Conservation (phyloP, 495 filamentous ascomycete species). For the Lichina pygmaea region DNA sequence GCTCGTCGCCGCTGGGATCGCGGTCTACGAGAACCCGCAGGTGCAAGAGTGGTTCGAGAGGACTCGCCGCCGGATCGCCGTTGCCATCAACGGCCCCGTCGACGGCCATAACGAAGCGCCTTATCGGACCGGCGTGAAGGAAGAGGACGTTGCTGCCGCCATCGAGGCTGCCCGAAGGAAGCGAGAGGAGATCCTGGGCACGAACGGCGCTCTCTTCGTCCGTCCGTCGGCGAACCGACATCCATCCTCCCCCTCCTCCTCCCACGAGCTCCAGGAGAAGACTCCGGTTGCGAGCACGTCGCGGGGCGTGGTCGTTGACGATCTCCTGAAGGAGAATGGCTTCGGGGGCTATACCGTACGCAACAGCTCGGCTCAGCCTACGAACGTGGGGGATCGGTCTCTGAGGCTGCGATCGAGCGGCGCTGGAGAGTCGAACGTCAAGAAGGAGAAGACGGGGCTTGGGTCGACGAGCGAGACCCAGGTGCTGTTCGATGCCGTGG, state of each 20-base stretch:
- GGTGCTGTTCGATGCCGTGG: not conserved
- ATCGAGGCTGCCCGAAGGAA: conserved; percentile 41
- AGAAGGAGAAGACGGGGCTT: conserved; percentile 15
- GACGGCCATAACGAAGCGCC: conserved; percentile 33
- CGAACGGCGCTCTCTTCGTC: conserved; percentile 19
- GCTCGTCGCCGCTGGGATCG: conserved; percentile 55
- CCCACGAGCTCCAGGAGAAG: no score
- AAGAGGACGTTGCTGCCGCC: conserved; percentile 32
- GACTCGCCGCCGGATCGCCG: conserved; percentile 49
- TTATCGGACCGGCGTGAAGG: conserved; percentile 19
- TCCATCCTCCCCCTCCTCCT: no score
- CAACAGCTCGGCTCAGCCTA: conserved; percentile 18
- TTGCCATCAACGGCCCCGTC: conserved; percentile 50
- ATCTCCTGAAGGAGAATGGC: conserved; percentile 19
- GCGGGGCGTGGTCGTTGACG: conserved; percentile 20
- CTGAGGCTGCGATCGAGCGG: conserved; percentile 20
- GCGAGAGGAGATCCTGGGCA: conserved; percentile 48
- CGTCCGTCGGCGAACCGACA: conserved; percentile 3
- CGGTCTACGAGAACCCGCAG: conserved; percentile 64
- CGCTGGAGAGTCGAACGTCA: conserved; percentile 16
- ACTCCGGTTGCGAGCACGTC: not conserved
- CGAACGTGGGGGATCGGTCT: conserved; percentile 14
- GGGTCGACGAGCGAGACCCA: not conserved
- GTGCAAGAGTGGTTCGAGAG: conserved; percentile 49
- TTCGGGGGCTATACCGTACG: conserved; percentile 22